Evolutionary conservation across 2,329 filamentous ascomycete species (phyloP).

Genomic region (Arachnomyces sp.): DNA sequence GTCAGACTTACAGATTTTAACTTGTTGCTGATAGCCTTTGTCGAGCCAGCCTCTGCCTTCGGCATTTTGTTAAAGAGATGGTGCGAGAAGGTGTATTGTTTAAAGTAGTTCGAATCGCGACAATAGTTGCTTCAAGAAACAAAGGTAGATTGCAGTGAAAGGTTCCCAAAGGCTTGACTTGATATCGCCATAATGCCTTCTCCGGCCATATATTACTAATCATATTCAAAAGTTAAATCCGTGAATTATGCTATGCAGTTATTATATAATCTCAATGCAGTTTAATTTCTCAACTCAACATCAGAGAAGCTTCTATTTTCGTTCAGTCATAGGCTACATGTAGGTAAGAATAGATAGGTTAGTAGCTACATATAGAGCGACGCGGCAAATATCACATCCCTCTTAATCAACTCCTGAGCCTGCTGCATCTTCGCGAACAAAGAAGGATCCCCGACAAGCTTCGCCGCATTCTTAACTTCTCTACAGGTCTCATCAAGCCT

Average conservation of each 20-base stretch:
- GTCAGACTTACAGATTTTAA: constrained; percentile 61
- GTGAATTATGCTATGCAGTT: too few relatives aligned
- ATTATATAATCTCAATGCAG: not conserved
- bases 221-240: too few relatives aligned
- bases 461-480: constrained; percentile 93
- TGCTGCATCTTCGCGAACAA: constrained; percentile 95
- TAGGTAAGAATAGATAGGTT: not conserved
- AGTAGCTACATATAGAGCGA: constrained; percentile 69
- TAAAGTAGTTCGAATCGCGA: too few relatives aligned
- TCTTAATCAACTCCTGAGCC: constrained; percentile 95
- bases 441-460: constrained; percentile 88
- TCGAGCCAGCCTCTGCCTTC: constrained; percentile 83
- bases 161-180: too few relatives aligned
- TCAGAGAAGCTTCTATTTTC: too few relatives aligned
- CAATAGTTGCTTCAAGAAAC: too few relatives aligned
- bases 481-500: constrained; percentile 90
- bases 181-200: too few relatives aligned
- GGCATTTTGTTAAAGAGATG: constrained; percentile 52
- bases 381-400: constrained; percentile 86
- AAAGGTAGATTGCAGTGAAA: too few relatives aligned
- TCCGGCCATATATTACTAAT: too few relatives aligned
- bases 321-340: not conserved
- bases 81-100: too few relatives aligned
- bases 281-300: too few relatives aligned
- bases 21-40: constrained; percentile 85